Base-by-base conservation (phyloP, 1,284 basidiomycete genomes). In the Leccinum pachyderme region DNA sequence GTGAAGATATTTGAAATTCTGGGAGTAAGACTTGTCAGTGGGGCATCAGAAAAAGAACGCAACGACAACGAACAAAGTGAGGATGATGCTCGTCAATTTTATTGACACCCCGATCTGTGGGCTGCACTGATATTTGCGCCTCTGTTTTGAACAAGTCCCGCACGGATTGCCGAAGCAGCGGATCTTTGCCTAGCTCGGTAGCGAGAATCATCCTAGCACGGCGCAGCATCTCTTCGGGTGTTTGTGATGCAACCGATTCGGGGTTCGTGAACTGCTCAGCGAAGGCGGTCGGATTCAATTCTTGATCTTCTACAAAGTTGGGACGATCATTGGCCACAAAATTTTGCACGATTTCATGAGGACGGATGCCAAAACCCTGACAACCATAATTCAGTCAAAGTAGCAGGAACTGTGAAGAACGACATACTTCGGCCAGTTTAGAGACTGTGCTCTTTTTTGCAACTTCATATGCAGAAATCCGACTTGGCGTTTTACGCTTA, bases 1-100 rank as follows among this genome's bases (percentile, higher is more conserved):
- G 41, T 82, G 77, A 39, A 99, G 79, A 75, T 98, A 99, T 78
- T 99, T 99, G 84, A 99, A 99, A 63, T 87, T 87, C 93, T 97
- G 62, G 22, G 31, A 48, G 37, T 41, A 43, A n/a, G 25, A 44
- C 25, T 31, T 11, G 37, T 69, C 31, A 62, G 43, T 18, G 45
- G 4, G 24, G 47, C 24, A 35, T 22, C 27, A 48, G 46, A 54
- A 27, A 43, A 33, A 18, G 33, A 27, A 45, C 45, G 44, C 7
- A n/a, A 51, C n/a, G 29, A 31, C 13, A 22, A 81, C 93, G 60
- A 68, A 95, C 95, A 68, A 87, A 94, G 73, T 91, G 97, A 0
- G 86, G 83, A 72, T 98, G 91, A 63, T 88, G 84, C 61, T 95
- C 87, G 65, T 95, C 91, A 51, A 99, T 98, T 70, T 95, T 93